Base-by-base conservation (phyloP, 2,329 filamentous ascomycete species). In the Phyllosticta paracitricarpa region DNA sequence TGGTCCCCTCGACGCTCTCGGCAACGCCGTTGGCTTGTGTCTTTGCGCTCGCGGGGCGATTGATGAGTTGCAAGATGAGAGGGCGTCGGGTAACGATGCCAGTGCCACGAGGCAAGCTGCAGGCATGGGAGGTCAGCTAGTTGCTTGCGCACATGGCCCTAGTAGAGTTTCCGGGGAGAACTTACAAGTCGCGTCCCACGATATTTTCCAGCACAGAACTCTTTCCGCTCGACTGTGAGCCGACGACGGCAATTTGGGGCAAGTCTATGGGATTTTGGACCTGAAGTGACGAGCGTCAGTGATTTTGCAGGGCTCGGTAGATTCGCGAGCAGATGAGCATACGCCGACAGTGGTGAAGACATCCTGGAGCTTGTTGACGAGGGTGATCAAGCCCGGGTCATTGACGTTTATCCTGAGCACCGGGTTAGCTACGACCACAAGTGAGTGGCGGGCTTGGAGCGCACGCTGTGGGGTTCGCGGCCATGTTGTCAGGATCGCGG, bases 231-330 rank as follows among this genome's bases (percentile, higher is more conserved):
- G 94, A 99, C 80, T 99, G 94, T 77, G 92, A 97, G 72, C 94
- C 94, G 62, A 99, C 94, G 68, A 99, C 94, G 68, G 89, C 93
- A 75, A 99, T 99, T 81, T 99, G 94, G 61, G 94, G 94, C 66
- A 99, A 80, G 80, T 99, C 94, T 82, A 99, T 99, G 65, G 94
- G 94, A 78, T 99, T 99, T 84, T 96, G 94, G 72, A 97, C 94
- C 85, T 88, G 67, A 58, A 53, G 56, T 26, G 40, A 48, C 61
- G 67, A 66, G 68, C 65, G 68, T 75, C 68, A 75, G 71, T 65
- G 68, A 62, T 57, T 55, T 63, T 24, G 58, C 55, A 35, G 55
- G 54, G 54, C 61, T 54, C 56, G 40, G 30, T 64, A 52, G 57
- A 64, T 61, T 54, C 53, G 61, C 55, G 52, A 51, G n/a, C 25